phyloP scores from a whole-genome alignment of 371 early-diverging fungal species.

The Mucor indicus region DNA sequence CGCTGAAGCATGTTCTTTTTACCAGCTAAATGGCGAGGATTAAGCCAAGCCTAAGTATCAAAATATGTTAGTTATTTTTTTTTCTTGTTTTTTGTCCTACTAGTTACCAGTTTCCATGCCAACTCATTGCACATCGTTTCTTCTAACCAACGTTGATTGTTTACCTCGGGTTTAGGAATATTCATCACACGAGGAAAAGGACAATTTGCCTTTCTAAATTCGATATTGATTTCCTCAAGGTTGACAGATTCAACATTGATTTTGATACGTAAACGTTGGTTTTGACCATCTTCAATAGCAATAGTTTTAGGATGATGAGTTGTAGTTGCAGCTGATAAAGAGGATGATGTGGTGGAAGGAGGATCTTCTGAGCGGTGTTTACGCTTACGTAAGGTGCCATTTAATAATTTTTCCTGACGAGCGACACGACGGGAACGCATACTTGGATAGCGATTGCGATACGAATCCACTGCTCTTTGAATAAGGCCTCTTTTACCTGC shows the following conservation, averaged over 20 bases:
- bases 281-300: constrained; percentile 25
- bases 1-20: constrained; percentile 48
- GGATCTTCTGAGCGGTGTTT: constrained; percentile 38
- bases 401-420: constrained; percentile 73
- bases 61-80: background rate
- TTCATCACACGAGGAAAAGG: constrained; percentile 40
- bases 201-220: constrained; percentile 38
- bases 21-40: constrained; percentile 41
- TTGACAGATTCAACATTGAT: constrained; percentile 41
- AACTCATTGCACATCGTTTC: constrained; percentile 49
- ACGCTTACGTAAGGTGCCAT: constrained; percentile 49
- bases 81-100: background rate
- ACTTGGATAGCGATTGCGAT: constrained; percentile 83
- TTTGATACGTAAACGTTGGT: constrained; percentile 35
- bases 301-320: constrained; percentile 33
- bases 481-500: constrained; percentile 89
- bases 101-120: constrained; percentile 47
- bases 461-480: constrained; percentile 95
- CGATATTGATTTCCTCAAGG: constrained; percentile 38
- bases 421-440: constrained; percentile 79
- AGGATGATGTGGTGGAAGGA: constrained; percentile 3
- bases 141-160: constrained; percentile 29
- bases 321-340: constrained; percentile 8
- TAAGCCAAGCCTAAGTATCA: constrained; percentile 41
- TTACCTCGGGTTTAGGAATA: constrained; percentile 14